phyloP scores from a whole-genome alignment of 75 land plant genomes.

The Ceratopteris richardii region DNA sequence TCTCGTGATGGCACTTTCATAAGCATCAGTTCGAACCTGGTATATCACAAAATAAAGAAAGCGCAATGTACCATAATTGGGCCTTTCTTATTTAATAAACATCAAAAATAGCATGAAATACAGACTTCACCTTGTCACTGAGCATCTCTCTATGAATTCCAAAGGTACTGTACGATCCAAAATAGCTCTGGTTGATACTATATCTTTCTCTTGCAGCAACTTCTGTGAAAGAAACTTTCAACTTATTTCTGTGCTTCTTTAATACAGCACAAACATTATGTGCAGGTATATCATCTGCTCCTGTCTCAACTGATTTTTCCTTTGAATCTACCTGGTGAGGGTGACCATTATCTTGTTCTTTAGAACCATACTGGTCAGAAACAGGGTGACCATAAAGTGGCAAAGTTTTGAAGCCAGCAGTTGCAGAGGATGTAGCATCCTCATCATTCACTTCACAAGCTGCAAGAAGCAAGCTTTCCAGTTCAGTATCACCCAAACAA shows the following conservation, averaged over 20 bases:
- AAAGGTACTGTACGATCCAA: constrained; percentile 78
- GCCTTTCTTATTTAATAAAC: too few species aligned
- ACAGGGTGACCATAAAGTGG: not conserved
- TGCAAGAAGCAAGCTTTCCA: not conserved
- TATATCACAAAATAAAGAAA: constrained; percentile 2
- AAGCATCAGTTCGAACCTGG: constrained; percentile 90
- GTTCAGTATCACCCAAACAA: constrained; percentile 7
- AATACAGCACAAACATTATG: constrained; percentile 2
- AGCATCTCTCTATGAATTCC: constrained; percentile 97
- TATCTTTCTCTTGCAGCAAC: constrained; percentile 47
- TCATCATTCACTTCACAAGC: not conserved
- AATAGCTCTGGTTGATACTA: constrained; percentile 58
- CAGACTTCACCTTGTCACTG: constrained; percentile 63
- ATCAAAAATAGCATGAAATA: too few species aligned
- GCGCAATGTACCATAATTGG: too few species aligned
- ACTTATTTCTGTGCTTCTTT: constrained; percentile 21
- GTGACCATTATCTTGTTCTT: too few species aligned
- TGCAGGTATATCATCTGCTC: not conserved
- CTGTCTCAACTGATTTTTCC: too few species aligned
- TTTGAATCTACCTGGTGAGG: too few species aligned
- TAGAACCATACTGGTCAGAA: not conserved
- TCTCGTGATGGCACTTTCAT: constrained; percentile 53
- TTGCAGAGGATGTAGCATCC: not conserved
- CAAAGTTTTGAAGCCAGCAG: not conserved
- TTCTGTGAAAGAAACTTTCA: constrained; percentile 38